Percentiles rank a stretch among this genome's conserved stretches.
Conservation (phyloP, 768 basidiomycete species). For the Galerina sulciceps region DNA sequence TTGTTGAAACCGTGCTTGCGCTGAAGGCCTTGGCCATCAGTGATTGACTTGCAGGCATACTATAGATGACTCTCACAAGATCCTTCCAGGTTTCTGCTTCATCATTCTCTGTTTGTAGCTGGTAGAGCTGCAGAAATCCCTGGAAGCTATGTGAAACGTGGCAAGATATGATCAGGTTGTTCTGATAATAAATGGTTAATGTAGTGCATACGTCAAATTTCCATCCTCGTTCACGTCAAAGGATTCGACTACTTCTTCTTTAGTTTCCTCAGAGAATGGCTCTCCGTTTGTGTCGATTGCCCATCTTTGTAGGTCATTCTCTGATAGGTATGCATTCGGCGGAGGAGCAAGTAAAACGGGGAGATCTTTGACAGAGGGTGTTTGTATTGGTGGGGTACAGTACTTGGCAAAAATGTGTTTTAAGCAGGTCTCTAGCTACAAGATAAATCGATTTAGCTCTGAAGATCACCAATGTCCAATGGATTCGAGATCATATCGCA, state of each 20-base stretch:
- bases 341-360: slow-evolving; percentile 46
- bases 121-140: slow-evolving; percentile 83
- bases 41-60: too few relatives aligned
- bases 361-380: slow-evolving; percentile 7
- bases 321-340: slow-evolving; percentile 60
- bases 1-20: slow-evolving; percentile 80
- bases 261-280: slow-evolving; percentile 77
- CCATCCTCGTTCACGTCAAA: slow-evolving; percentile 77
- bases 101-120: slow-evolving; percentile 84
- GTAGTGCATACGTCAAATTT: slow-evolving; percentile 66
- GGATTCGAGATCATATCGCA: slow-evolving; percentile 24
- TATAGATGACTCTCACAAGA: slow-evolving; percentile 49
- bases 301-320: slow-evolving; percentile 73
- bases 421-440: slow-evolving; percentile 68
- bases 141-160: slow-evolving; percentile 54
- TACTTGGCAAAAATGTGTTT: slow-evolving; percentile 83
- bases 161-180: slow-evolving; percentile 35
- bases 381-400: slow-evolving; percentile 51
- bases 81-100: slow-evolving; percentile 87
- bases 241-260: slow-evolving; percentile 76
- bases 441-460: slow-evolving; percentile 1
- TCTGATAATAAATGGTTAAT: slow-evolving; percentile 27
- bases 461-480: too few relatives aligned
- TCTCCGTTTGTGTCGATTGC: slow-evolving; percentile 83
- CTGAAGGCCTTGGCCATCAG: slow-evolving; percentile 39